A percentile compares a stretch with the other conserved stretches of the same genome.
Evolutionary conservation across 257 asterid genomes (phyloP).

Genomic region (Solanum microdontum): DNA sequence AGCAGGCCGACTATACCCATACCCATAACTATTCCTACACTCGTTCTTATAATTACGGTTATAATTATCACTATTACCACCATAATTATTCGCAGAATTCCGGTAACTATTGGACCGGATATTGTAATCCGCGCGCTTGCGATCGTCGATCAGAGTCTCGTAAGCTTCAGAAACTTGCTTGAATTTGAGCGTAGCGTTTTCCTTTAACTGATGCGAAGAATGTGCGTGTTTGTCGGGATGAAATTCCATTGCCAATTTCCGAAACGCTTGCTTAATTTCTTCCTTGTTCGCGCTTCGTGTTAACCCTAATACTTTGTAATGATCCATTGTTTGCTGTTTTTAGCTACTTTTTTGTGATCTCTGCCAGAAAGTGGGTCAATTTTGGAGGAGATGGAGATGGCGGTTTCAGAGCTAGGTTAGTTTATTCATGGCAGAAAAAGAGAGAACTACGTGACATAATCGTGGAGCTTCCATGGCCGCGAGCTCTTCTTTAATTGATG

Average conservation of each 20-base stretch:
- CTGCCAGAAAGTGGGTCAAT: not conserved
- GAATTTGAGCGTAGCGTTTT: conserved; percentile 54
- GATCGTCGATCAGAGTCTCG: conserved; percentile 59
- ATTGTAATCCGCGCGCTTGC: conserved; percentile 68
- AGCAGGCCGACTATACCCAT: conserved; percentile 28
- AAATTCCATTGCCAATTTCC: conserved; percentile 71
- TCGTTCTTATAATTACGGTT: conserved; percentile 12
- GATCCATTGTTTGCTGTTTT: conserved; percentile 39
- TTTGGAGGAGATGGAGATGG: not conserved
- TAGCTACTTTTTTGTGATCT: not conserved
- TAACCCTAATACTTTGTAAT: conserved; percentile 54
- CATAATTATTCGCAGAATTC: not conserved
- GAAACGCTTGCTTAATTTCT: conserved; percentile 71
- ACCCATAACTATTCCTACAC: conserved; percentile 7
- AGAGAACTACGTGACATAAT: not conserved
- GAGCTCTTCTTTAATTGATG: not conserved
- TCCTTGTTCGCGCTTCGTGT: conserved; percentile 60
- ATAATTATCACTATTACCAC: not conserved
- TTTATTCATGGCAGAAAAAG: not conserved
- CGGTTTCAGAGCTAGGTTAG: not conserved
- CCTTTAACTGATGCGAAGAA: conserved; percentile 38
- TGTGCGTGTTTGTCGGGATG: conserved; percentile 87
- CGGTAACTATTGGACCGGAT: conserved; percentile 6
- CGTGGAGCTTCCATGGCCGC: not conserved
- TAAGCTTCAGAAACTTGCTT: conserved; percentile 84